Evolutionary conservation across 2,329 filamentous ascomycete species (phyloP).

Genomic region (Aspergillus fumigatiaffinis): DNA sequence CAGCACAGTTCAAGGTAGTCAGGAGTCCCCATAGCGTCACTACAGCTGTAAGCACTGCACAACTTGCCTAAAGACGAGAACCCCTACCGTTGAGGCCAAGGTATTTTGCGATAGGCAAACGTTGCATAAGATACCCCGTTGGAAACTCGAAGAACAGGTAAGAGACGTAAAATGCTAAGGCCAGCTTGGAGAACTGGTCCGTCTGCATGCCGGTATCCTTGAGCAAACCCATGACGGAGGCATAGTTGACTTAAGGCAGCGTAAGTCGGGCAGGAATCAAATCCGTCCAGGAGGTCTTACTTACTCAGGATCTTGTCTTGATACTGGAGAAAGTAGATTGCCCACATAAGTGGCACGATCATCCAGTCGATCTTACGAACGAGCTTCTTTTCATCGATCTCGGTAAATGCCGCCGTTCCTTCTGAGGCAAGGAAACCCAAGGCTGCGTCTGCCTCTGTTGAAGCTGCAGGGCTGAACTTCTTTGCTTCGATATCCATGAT

Average conservation of each 20-base stretch:
- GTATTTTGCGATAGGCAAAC: conserved; percentile 52
- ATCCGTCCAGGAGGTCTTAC: conserved; percentile 42
- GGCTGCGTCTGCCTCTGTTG: conserved; percentile 33
- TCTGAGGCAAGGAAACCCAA: conserved; percentile 30
- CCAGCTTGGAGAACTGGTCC: conserved; percentile 58
- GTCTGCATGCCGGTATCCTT: conserved; percentile 51
- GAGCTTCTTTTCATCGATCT: conserved; percentile 29
- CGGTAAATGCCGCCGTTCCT: conserved; percentile 21
- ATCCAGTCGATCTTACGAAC: conserved; percentile 37
- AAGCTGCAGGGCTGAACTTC: conserved; percentile 5
- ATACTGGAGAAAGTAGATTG: conserved; percentile 57
- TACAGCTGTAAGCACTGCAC: conserved; percentile 11
- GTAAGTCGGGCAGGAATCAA: conserved; percentile 43
- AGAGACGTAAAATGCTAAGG: conserved; percentile 58
- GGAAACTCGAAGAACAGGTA: conserved; percentile 56
- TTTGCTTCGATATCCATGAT: conserved; percentile 15
- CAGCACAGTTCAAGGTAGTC: conserved; percentile 47
- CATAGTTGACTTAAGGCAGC: conserved; percentile 46
- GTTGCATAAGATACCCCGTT: conserved; percentile 54
- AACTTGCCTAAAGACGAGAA: conserved; percentile 24
- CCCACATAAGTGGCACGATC: conserved; percentile 51
- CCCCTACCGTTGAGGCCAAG: conserved; percentile 41
- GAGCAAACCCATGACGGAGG: conserved; percentile 59
- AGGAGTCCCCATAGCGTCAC: conserved; percentile 45
- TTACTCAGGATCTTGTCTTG: conserved; percentile 52